phyloP scores from a whole-genome alignment of 306 rosid genomes.

The Quercus robur region DNA sequence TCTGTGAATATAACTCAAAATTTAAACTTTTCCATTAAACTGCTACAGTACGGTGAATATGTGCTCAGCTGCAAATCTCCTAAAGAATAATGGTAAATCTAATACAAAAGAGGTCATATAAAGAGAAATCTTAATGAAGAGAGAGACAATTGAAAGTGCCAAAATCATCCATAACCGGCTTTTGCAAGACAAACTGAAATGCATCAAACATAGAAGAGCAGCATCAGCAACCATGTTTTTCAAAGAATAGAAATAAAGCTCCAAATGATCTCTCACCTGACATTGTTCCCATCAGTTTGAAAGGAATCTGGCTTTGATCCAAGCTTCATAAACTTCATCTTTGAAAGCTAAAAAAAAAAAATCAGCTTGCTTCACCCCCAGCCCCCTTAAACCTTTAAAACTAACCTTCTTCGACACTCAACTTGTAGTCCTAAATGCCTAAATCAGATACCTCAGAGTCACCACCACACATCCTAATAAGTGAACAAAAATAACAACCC shows the following conservation, averaged over 20 bases:
- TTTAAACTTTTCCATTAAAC: neutral
- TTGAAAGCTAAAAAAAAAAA: neutral
- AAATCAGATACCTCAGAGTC: slow-evolving; percentile 27
- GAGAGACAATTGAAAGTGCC: neutral
- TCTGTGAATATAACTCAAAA: neutral
- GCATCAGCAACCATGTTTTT: neutral
- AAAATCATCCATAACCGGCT: neutral
- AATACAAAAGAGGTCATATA: slow-evolving; percentile 1
- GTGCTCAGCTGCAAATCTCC: neutral
- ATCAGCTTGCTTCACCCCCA: neutral
- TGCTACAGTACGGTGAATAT: neutral
- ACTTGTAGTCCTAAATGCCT: slow-evolving; percentile 18
- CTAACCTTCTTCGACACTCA: slow-evolving; percentile 34
- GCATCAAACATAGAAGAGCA: slow-evolving; percentile 1
- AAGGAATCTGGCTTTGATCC: too few species aligned
- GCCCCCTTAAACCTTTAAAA: slow-evolving; percentile 9
- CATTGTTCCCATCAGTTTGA: too few species aligned
- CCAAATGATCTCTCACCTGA: too few species aligned
- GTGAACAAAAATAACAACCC: neutral
- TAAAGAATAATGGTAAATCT: neutral
- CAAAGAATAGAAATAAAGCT: too few species aligned
- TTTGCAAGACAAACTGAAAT: neutral
- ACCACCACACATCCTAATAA: slow-evolving; percentile 30
- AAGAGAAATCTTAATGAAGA: neutral
- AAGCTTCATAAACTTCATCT: too few species aligned